A percentile compares a stretch with the other conserved stretches of the same genome.
phyloP scores from a whole-genome alignment of 495 filamentous ascomycete species.

The Neurospora discreta region DNA sequence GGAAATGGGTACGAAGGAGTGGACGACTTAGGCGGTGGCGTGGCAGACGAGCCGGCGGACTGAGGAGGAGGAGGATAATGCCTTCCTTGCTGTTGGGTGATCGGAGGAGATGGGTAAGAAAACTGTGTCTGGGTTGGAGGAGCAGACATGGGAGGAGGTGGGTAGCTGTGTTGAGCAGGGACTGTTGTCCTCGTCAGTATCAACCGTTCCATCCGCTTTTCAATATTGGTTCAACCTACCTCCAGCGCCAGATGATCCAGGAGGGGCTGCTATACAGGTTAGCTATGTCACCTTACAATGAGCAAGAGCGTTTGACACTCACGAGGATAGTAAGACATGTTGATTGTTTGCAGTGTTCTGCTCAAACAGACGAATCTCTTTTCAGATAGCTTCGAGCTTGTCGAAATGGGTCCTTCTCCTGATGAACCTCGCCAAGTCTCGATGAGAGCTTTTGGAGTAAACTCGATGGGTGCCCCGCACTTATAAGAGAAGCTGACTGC shows the following conservation, averaged over 20 bases:
- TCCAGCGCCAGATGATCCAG: slow-evolving; percentile 12
- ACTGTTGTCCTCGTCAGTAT: background rate
- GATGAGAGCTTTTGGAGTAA: background rate
- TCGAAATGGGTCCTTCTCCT: background rate
- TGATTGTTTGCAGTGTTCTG: background rate
- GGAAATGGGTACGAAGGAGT: slow-evolving; percentile 24
- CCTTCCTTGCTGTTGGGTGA: slow-evolving; percentile 15
- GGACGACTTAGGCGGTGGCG: slow-evolving; percentile 15
- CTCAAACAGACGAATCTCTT: background rate
- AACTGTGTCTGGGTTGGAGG: slow-evolving; percentile 37
- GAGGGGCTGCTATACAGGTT: slow-evolving; percentile 9
- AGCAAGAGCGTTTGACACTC: slow-evolving; percentile 4
- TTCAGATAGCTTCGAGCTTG: background rate
- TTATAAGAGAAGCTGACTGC: background rate
- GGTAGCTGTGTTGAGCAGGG: slow-evolving; percentile 19
- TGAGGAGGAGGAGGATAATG: slow-evolving; percentile 24
- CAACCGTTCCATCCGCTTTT: background rate
- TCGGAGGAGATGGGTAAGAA: slow-evolving; percentile 31
- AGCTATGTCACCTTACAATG: background rate
- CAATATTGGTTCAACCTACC: slow-evolving; percentile 12
- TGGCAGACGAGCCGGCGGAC: slow-evolving; percentile 7
- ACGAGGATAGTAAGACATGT: slow-evolving; percentile 27
- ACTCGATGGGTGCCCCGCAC: background rate
- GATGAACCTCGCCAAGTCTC: background rate
- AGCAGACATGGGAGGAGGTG: slow-evolving; percentile 24